Evolutionary conservation across 2,329 filamentous ascomycete species (phyloP).

Genomic region (Aspergillus alliaceus): DNA sequence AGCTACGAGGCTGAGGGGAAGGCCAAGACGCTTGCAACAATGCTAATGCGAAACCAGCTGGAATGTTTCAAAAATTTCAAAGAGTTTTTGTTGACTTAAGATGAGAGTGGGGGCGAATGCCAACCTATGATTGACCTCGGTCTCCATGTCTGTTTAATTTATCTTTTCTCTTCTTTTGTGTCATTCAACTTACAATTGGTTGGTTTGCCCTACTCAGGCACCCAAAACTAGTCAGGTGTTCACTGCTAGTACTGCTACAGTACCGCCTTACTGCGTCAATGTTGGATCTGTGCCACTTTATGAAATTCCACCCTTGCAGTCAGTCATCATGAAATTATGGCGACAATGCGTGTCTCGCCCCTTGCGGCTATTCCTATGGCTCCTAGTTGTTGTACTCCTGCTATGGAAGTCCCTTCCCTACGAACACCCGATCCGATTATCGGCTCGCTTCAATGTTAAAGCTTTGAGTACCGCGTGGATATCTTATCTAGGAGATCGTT

Average conservation of each 20-base stretch:
- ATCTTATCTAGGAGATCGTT: neutral
- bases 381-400: neutral
- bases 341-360: neutral
- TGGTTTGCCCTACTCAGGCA: too few species aligned
- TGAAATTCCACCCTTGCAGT: neutral
- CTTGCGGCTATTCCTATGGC: neutral
- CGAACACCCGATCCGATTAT: neutral
- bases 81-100: neutral
- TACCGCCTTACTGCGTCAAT: too few species aligned
- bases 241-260: too few species aligned
- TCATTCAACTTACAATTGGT: neutral
- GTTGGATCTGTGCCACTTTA: too few species aligned
- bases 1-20: neutral
- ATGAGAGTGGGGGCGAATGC: neutral
- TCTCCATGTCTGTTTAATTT: neutral
- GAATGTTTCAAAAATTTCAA: neutral
- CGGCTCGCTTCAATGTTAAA: conserved; percentile 1
- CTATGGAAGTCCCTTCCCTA: neutral
- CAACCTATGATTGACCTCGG: too few species aligned
- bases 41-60: neutral
- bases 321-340: neutral
- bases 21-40: neutral
- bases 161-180: neutral
- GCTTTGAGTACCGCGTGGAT: neutral
- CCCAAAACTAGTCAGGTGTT: too few species aligned